Base-by-base conservation (phyloP, 140 eudicot species). In the Ambrosia hybrid region DNA sequence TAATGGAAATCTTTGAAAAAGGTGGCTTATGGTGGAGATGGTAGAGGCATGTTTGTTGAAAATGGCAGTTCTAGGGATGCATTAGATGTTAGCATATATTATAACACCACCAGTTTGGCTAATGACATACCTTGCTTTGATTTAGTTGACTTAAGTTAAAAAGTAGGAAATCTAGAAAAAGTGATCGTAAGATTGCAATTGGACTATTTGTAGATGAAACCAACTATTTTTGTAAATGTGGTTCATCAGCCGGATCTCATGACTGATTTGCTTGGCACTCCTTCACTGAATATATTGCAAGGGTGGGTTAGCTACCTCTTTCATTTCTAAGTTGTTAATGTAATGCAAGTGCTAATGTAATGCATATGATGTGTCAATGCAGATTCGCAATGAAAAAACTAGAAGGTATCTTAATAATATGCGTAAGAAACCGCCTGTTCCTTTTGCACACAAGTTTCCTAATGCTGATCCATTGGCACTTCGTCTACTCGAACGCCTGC, bases 351-450 rank as follows among this genome's bases (percentile, higher is more conserved):
- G 36, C 51, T n/a, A n/a, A n/a, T n/a, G n/a, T 49, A 58, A 12
- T 13, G 9, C 9, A 43, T 41, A 55, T 4, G 36, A 26, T 10
- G 15, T 10, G 15, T 57, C 46, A 59, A 66, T 78, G 78, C 88
- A 92, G 98, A 92, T 92, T 67, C 90, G 98, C n/a, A 92, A 92
- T 81, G 98, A 92, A 57, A 92, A 92, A 80, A 96, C 97, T 26
- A 85, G 90, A 81, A 86, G 97, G 75, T 91, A 86, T 78, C 86
- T 91, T 11, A 80, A 85, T 77, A 86, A 76, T 65, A 91, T 91
- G 96, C 87, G 91, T 15, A 89, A 76, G 81, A 91, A 91, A 61
- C 83, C 71, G 30, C 81, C 89, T 60, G 61, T 91, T 78, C 93
- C 97, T 16, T 86, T 88, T 65, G 4, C 86, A 48, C 91, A 89